Evolutionary conservation across 2,329 filamentous ascomycete species (phyloP), one percentile per base, ranked within the genome.

Genomic region (Colletotrichum truncatum): DNA sequence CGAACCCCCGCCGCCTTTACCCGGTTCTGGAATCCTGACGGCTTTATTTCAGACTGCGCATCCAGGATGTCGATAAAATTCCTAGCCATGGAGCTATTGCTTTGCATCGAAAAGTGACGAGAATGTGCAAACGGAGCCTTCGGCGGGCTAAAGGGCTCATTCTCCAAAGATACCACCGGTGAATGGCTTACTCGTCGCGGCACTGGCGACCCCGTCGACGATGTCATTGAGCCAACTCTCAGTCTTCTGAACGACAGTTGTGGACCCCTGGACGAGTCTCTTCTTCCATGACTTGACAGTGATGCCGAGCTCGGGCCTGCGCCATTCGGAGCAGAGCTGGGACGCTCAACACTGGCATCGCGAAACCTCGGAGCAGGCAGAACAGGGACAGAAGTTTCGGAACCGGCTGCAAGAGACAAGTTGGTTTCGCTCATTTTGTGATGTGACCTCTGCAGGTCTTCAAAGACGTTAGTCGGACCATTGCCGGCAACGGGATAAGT

Each of bases 41-140:
- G 80, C 26, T 74, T 81, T 38, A 89, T 77, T 25, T 80, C 82
- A 1, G 85, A 84, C 64, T 87, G 84, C 0, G 87, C 87, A 67
- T 89, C 87, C 3, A 89, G 77, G 1, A 90, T 73, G 67, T 89
- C 86, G 48, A 89, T 80, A 59, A 81, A 78, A 4, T 74, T 74
- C 14, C 70, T 56, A 21, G 67, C 68, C 9, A 57, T 52, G 6
- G 73, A 70, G 36, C 69, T 64, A 12, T 72, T 71, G 64, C 76
- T 78, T 28, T 73, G 72, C 18, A 77, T 66, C 0, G 78, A 81
- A 32, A 71, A 70, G 36, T 72, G 72, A 3, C 77, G 74, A 4
- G 69, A 62, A 30, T 74, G 76, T 49, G 52, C 23, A 26, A 72
- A 70, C 14, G 69, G 69, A 18, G 70, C 69, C 6, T 70, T 67